Percentiles rank a stretch among this genome's conserved stretches.
These are phyloP conservation scores for Brettanomyces naardenensis DNA, from an alignment of 805 yeast species.

Conservation along the genomic window DNA sequence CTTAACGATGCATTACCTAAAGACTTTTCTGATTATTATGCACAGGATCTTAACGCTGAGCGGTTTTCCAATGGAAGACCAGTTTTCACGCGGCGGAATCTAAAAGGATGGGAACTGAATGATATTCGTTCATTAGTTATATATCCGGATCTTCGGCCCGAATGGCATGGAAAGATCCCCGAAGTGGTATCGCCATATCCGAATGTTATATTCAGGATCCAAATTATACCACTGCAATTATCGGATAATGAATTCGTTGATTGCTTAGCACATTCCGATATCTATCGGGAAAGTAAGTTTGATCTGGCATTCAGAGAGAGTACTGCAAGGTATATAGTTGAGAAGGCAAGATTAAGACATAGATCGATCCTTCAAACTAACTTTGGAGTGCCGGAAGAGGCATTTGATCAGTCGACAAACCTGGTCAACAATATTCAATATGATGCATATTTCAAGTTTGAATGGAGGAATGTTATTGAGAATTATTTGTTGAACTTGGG, in stretches of 20 bases:
- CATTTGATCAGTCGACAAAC: slow-evolving; percentile 13
- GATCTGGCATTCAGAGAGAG: slow-evolving; percentile 45
- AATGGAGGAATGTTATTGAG: slow-evolving; percentile 71
- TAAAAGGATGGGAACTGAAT: slow-evolving; percentile 65
- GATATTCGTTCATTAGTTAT: slow-evolving; percentile 61
- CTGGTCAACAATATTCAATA: slow-evolving; percentile 11
- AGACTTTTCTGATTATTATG: slow-evolving; percentile 46
- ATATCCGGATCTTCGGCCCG: slow-evolving; percentile 38
- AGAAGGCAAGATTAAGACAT: slow-evolving; percentile 47
- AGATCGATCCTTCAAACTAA: slow-evolving; percentile 16
- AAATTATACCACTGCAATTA: slow-evolving; percentile 44
- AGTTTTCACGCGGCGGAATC: slow-evolving; percentile 49
- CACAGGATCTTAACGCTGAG: slow-evolving; percentile 44
- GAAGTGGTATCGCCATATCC: slow-evolving; percentile 25
- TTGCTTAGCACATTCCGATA: slow-evolving; percentile 46
- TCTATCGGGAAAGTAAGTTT: slow-evolving; percentile 57
- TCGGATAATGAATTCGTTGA: slow-evolving; percentile 40
- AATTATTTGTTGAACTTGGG: slow-evolving; percentile 57
- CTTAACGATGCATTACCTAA: slow-evolving; percentile 47
- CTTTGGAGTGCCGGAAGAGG: slow-evolving; percentile 15
- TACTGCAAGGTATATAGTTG: slow-evolving; percentile 56
- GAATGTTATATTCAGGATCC: slow-evolving; percentile 36
- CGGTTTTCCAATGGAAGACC: slow-evolving; percentile 54
- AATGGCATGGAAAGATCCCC: slow-evolving; percentile 51
- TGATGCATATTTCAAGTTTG: slow-evolving; percentile 28